Conservation (phyloP, 2,329 filamentous ascomycete genomes). For the Lanzia echinophila region DNA sequence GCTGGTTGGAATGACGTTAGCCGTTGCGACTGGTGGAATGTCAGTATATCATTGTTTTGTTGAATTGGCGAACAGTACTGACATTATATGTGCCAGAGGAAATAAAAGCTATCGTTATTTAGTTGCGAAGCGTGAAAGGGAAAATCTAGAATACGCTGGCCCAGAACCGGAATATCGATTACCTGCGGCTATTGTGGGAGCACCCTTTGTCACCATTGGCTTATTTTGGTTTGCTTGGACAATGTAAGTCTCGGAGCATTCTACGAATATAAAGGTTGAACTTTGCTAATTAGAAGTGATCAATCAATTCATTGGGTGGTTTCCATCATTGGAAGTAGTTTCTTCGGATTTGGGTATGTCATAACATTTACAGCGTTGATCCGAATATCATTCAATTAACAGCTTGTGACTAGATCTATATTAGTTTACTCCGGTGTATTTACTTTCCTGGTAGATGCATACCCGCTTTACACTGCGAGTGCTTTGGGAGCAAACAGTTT, state of each 20-base stretch:
- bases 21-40: conserved; percentile 30
- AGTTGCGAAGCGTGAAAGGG: conserved; percentile 38
- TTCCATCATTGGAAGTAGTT: conserved; percentile 61
- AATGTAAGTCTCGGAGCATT: conserved; percentile 55
- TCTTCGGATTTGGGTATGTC: conserved; percentile 59
- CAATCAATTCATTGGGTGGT: conserved; percentile 56
- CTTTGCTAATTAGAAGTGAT: background rate
- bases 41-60: conserved; percentile 28
- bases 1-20: conserved; percentile 57
- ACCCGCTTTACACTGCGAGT: conserved; percentile 66
- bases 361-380: no score
- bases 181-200: conserved; percentile 43
- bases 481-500: conserved; percentile 81
- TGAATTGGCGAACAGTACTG: conserved; percentile 52
- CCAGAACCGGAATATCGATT: conserved; percentile 16
- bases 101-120: conserved; percentile 48
- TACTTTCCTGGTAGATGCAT: conserved; percentile 73
- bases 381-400: conserved; percentile 20
- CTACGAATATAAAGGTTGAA: background rate
- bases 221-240: conserved; percentile 59
- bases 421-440: conserved; percentile 79
- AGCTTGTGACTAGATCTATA: conserved; percentile 40
- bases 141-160: conserved; percentile 43
- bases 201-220: conserved; percentile 37
- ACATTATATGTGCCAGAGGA: conserved; percentile 27